Percentiles rank a stretch among this genome's conserved stretches.
Evolutionary conservation across 805 yeast genomes (phyloP).

Genomic region (Yamadazyma phyllophila): DNA sequence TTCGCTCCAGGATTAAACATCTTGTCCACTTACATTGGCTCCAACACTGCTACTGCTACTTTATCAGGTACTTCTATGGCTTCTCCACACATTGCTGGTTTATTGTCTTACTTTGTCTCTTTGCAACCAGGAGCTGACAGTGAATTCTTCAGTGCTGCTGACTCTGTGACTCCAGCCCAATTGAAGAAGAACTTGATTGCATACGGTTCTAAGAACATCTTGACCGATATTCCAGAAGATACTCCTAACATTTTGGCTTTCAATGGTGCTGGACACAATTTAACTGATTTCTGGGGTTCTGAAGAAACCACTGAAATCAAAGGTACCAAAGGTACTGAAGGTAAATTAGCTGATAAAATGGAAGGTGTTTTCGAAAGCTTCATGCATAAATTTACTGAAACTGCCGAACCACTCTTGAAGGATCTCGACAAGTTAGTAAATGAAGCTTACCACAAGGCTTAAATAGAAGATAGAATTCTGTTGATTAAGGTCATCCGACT

Average conservation of each 20-base stretch:
- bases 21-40: conserved; percentile 79
- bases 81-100: conserved; percentile 92
- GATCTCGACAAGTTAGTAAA: conserved; percentile 28
- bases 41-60: conserved; percentile 71
- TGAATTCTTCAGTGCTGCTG: conserved; percentile 54
- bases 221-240: conserved; percentile 64
- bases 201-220: conserved; percentile 59
- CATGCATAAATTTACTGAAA: conserved; percentile 8
- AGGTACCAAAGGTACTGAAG: background rate
- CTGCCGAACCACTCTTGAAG: conserved; percentile 18
- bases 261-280: conserved; percentile 79
- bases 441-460: conserved; percentile 18
- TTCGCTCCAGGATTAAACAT: conserved; percentile 96
- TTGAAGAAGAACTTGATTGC: conserved; percentile 73
- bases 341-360: conserved; percentile 14
- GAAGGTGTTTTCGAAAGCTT: conserved; percentile 20
- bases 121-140: conserved; percentile 75
- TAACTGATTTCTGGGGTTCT: conserved; percentile 59
- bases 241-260: conserved; percentile 76
- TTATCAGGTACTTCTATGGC: conserved; percentile 98
- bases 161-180: conserved; percentile 65
- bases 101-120: conserved; percentile 84
- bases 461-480: background rate
- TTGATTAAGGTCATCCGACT: background rate
- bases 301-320: background rate